Conservation (phyloP, 352 stramenopile genomes). For the Pythium folliculosum region DNA sequence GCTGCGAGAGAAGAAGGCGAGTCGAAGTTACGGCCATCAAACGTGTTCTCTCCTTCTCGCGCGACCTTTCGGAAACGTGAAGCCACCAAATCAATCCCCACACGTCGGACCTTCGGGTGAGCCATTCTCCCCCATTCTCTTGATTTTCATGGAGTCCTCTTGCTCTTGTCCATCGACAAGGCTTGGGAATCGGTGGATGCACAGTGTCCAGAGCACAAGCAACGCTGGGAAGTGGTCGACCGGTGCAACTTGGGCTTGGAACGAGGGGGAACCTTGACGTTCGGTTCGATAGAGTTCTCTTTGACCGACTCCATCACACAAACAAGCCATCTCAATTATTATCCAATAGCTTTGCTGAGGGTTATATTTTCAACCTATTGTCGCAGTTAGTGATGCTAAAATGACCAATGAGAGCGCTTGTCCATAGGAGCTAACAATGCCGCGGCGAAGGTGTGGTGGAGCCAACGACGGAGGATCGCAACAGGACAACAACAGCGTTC, state of each 20-base stretch:
- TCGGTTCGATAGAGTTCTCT: not conserved
- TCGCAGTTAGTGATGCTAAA: not conserved
- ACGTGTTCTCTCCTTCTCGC: not conserved
- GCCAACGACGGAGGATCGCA: not conserved
- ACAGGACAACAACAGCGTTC: conserved; percentile 14
- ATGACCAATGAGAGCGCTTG: not conserved
- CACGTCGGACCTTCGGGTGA: too few species aligned
- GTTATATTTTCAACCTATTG: not conserved
- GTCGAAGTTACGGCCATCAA: not conserved
- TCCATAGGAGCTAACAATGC: conserved; percentile 2
- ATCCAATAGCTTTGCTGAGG: not conserved
- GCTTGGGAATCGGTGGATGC: not conserved
- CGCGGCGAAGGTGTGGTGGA: not conserved
- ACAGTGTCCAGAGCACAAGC: not conserved
- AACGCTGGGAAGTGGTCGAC: too few species aligned
- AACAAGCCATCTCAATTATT: not conserved
- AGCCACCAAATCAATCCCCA: too few species aligned
- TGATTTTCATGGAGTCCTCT: too few species aligned
- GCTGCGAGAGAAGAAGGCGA: conserved; percentile 8
- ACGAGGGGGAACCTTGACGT: too few species aligned
- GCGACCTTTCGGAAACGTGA: not conserved
- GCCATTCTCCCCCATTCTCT: too few species aligned
- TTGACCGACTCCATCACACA: conserved; percentile 3
- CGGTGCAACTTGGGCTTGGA: too few species aligned
- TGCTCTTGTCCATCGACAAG: too few species aligned